A percentile compares a stretch with the other conserved stretches of the same genome.
phyloP scores from a whole-genome alignment of 2,329 filamentous ascomycete species.

The Verticillium zaregamsianum region DNA sequence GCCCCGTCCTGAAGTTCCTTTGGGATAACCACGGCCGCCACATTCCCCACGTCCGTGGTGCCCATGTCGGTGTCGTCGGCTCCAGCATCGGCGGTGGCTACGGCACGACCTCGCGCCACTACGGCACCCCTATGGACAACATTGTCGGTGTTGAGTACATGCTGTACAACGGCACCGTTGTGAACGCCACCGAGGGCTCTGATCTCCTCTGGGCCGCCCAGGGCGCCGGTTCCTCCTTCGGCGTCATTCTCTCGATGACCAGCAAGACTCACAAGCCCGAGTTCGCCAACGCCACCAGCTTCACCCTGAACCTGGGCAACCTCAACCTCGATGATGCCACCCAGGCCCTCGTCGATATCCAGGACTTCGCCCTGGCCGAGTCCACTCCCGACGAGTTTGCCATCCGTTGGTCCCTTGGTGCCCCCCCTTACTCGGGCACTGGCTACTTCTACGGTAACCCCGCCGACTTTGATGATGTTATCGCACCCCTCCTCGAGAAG shows the following conservation, averaged over 20 bases:
- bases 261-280: conserved; percentile 11
- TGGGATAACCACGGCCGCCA: conserved; percentile 13
- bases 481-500: conserved; percentile 5
- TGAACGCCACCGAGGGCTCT: conserved; percentile 8
- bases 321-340: conserved; percentile 3
- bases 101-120: conserved; percentile 8
- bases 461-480: conserved; percentile 6
- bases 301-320: conserved; percentile 7
- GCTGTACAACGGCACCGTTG: conserved; percentile 14
- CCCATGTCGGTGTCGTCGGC: conserved; percentile 10
- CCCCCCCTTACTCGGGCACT: conserved; percentile 1
- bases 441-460: conserved; percentile 14
- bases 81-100: conserved; percentile 13
- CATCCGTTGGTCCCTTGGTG: conserved; percentile 9
- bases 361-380: conserved; percentile 10
- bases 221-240: conserved; percentile 12
- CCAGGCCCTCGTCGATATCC: conserved; percentile 8
- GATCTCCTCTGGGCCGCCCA: conserved; percentile 14
- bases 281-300: conserved; percentile 9
- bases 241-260: conserved; percentile 11
- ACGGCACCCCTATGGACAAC: conserved; percentile 13
- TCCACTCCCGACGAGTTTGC: conserved; percentile 10
- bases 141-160: conserved; percentile 11
- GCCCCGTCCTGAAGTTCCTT: conserved; percentile 9
- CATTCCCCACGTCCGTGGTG: conserved; percentile 13